Conservation (phyloP, 2,329 filamentous ascomycete species). For the Bipolaris zeicola region DNA sequence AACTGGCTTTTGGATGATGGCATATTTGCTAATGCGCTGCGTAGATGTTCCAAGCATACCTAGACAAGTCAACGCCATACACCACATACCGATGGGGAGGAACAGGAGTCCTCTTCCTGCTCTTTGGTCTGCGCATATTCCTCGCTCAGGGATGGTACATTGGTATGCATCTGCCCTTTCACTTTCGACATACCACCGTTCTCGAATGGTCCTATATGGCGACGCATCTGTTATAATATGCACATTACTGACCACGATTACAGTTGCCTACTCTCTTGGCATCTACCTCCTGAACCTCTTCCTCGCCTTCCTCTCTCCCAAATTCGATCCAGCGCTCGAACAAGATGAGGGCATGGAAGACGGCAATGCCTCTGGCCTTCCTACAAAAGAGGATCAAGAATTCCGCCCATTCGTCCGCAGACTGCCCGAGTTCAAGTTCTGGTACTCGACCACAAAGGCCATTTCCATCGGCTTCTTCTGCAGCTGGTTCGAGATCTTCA, state of each 20-base stretch:
- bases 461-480: constrained; percentile 82
- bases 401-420: constrained; percentile 96
- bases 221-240: not conserved
- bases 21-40: constrained; percentile 21
- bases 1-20: not conserved
- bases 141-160: constrained; percentile 98
- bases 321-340: constrained; percentile 97
- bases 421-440: constrained; percentile 99
- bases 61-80: constrained; percentile 92
- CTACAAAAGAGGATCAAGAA: constrained; percentile 95
- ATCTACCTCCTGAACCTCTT: constrained; percentile 99
- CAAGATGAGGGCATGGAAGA: constrained; percentile 97
- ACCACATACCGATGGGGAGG: constrained; percentile 88
- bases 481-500: constrained; percentile 92
- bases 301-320: constrained; percentile 96
- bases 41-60: constrained; percentile 90
- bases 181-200: not conserved
- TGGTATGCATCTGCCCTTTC: constrained; percentile 61
- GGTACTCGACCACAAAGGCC: constrained; percentile 92
- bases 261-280: constrained; percentile 94
- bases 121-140: constrained; percentile 90
- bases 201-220: not conserved
- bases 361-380: constrained; percentile 75
- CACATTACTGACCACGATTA: constrained; percentile 8
- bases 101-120: constrained; percentile 73